Evolutionary conservation across 2,329 filamentous ascomycete genomes (phyloP).

Genomic region (Lasiodiplodia sp.): DNA sequence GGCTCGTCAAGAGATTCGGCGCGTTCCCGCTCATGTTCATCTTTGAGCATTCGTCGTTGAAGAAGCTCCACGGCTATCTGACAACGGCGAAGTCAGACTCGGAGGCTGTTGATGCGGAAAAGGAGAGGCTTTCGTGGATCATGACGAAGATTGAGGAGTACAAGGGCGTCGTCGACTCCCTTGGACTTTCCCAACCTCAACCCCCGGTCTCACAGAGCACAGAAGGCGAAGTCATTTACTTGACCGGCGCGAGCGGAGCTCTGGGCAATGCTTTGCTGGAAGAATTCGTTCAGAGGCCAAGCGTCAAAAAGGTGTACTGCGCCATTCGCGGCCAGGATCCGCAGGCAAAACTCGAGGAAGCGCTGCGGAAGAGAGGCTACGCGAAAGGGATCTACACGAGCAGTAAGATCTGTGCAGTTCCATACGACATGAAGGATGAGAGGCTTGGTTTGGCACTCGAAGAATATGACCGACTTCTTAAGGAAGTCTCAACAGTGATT

Average conservation of each 20-base stretch:
- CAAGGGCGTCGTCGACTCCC: neutral
- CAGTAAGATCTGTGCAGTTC: conserved; percentile 2
- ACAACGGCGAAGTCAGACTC: neutral
- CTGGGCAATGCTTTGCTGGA: conserved; percentile 30
- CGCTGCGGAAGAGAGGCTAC: conserved; percentile 30
- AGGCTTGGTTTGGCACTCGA: neutral
- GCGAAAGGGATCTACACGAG: conserved; percentile 34
- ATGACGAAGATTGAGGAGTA: neutral
- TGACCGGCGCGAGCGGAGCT: conserved; percentile 30
- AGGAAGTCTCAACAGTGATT: conserved; percentile 37
- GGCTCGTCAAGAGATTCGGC: conserved; percentile 35
- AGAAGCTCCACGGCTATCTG: conserved; percentile 32
- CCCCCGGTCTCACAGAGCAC: neutral
- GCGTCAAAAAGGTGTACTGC: conserved; percentile 24
- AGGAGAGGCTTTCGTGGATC: neutral
- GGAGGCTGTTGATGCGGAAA: neutral
- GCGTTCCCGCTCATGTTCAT: conserved; percentile 39
- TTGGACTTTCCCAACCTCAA: neutral
- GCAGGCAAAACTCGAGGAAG: conserved; percentile 35
- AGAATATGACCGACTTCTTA: conserved; percentile 34
- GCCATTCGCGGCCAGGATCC: conserved; percentile 31
- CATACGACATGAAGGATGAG: conserved; percentile 28
- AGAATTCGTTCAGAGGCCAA: conserved; percentile 18
- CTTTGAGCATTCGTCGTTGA: conserved; percentile 40
- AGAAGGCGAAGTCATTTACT: conserved; percentile 22